Evolutionary conservation across 2,329 filamentous ascomycete genomes (phyloP).

Genomic region (Fusarium tuaranense): DNA sequence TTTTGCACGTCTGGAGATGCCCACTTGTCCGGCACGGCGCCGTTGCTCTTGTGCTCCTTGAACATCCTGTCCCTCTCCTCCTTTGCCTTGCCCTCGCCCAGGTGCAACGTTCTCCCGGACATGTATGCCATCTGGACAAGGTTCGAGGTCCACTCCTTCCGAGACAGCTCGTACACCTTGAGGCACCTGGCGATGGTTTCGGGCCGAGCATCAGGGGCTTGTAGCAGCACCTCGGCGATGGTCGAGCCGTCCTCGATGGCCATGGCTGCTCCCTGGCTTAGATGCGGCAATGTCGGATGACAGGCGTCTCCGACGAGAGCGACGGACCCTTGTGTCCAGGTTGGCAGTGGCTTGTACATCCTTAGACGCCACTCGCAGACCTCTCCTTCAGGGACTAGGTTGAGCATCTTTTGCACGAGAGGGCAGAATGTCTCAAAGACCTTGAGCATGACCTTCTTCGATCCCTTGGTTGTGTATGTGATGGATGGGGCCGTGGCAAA

Average conservation of each 20-base stretch:
- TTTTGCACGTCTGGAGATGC: slow-evolving; percentile 76
- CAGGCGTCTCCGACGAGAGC: slow-evolving; percentile 73
- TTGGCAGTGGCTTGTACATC: slow-evolving; percentile 70
- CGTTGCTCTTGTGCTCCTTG: slow-evolving; percentile 62
- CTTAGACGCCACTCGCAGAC: slow-evolving; percentile 76
- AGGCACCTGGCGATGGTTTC: slow-evolving; percentile 43
- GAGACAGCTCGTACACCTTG: slow-evolving; percentile 43
- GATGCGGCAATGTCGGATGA: slow-evolving; percentile 75
- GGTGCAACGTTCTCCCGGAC: slow-evolving; percentile 64
- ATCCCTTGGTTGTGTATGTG: slow-evolving; percentile 73
- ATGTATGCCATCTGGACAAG: slow-evolving; percentile 42
- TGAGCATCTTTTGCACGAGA: slow-evolving; percentile 69
- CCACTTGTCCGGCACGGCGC: slow-evolving; percentile 74
- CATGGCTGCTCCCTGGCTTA: slow-evolving; percentile 76
- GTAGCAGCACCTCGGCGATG: slow-evolving; percentile 39
- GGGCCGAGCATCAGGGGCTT: slow-evolving; percentile 33
- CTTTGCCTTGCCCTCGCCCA: slow-evolving; percentile 68
- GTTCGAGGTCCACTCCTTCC: slow-evolving; percentile 43
- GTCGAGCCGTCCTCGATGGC: slow-evolving; percentile 74
- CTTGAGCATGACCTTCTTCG: slow-evolving; percentile 69
- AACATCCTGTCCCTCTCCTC: slow-evolving; percentile 70
- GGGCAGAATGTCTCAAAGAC: slow-evolving; percentile 72
- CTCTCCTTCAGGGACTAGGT: slow-evolving; percentile 72
- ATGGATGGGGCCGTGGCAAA: slow-evolving; percentile 60
- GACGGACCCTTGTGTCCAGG: slow-evolving; percentile 68